Percentiles rank a stretch among this genome's conserved stretches.
These are phyloP conservation scores for Pilobolus umbonatus DNA, from an alignment of 192 early-diverging fungal species.

Conservation along the genomic window DNA sequence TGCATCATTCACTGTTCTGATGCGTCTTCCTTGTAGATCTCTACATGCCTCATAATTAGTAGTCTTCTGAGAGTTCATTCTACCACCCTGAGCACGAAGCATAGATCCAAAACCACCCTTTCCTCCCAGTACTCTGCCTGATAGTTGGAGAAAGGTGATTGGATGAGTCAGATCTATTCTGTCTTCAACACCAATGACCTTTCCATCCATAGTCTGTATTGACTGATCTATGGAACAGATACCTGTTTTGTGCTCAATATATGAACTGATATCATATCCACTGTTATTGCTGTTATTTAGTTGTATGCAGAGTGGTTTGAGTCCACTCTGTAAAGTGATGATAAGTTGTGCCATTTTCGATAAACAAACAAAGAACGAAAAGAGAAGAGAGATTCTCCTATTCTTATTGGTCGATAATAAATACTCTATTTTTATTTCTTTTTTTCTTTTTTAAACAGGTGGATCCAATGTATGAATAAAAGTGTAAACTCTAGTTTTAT, in stretches of 20 bases:
- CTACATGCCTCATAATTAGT: conserved; percentile 92
- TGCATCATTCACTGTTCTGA: conserved; percentile 87
- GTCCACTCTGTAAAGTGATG: conserved; percentile 2
- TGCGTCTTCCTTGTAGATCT: conserved; percentile 83
- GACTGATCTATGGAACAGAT: conserved; percentile 35
- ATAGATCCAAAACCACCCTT: conserved; percentile 97
- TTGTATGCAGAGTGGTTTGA: conserved; percentile 2
- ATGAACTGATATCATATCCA: conserved; percentile 8
- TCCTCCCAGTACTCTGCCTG: conserved; percentile 65
- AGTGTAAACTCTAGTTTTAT: too few relatives aligned
- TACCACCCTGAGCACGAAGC: conserved; percentile 87
- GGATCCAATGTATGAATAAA: too few relatives aligned
- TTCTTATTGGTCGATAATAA: too few relatives aligned
- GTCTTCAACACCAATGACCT: conserved; percentile 32
- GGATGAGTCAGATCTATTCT: conserved; percentile 20
- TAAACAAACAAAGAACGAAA: too few relatives aligned
- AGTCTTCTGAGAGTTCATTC: conserved; percentile 83
- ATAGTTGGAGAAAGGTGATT: conserved; percentile 37
- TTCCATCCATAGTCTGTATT: conserved; percentile 38
- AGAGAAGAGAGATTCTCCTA: too few relatives aligned
- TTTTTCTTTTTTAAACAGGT: too few relatives aligned
- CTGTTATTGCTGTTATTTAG: neutral
- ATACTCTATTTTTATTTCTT: too few relatives aligned
- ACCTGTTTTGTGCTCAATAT: conserved; percentile 35
- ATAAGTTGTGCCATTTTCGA: conserved; percentile 13